Conservation (phyloP, 495 filamentous ascomycete species). For the Talaromyces wortmannii region DNA sequence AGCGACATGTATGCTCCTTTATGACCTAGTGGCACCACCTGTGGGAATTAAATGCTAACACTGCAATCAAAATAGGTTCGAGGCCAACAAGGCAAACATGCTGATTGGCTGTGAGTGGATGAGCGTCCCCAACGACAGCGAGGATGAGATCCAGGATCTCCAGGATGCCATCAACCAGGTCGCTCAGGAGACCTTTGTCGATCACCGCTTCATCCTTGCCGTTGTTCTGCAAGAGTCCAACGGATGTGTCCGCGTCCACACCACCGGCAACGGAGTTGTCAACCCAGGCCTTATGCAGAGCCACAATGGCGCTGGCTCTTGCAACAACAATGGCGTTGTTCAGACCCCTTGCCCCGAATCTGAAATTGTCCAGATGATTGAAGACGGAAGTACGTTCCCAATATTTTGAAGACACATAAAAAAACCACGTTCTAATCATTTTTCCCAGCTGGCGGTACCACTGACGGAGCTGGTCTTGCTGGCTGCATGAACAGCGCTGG, state of each 20-base stretch:
- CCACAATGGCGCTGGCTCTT: conserved; percentile 37
- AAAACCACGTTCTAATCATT: conserved; percentile 9
- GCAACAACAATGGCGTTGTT: conserved; percentile 26
- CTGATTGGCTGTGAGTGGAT: not conserved
- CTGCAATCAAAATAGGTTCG: not conserved
- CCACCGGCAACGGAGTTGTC: conserved; percentile 31
- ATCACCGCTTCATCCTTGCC: conserved; percentile 51
- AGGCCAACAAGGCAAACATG: not conserved
- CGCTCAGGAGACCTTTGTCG: conserved; percentile 27
- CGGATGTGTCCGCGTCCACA: conserved; percentile 48
- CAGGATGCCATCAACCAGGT: conserved; percentile 29
- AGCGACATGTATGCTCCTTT: not conserved
- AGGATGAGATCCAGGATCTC: conserved; percentile 30
- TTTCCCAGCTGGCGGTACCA: conserved; percentile 24
- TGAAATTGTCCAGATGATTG: conserved; percentile 40
- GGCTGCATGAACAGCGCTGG: conserved; percentile 22
- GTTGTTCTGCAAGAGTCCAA: conserved; percentile 52
- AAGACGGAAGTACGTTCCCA: conserved; percentile 26
- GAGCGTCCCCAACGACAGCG: conserved; percentile 25
- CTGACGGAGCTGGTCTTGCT: conserved; percentile 33
- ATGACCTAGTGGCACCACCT: not conserved
- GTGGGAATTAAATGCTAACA: not conserved
- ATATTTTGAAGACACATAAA: not conserved
- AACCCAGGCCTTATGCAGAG: conserved; percentile 52
- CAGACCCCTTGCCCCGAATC: conserved; percentile 36